Conservation (phyloP, 139 green algal species). For the Trebouxia sp. region DNA sequence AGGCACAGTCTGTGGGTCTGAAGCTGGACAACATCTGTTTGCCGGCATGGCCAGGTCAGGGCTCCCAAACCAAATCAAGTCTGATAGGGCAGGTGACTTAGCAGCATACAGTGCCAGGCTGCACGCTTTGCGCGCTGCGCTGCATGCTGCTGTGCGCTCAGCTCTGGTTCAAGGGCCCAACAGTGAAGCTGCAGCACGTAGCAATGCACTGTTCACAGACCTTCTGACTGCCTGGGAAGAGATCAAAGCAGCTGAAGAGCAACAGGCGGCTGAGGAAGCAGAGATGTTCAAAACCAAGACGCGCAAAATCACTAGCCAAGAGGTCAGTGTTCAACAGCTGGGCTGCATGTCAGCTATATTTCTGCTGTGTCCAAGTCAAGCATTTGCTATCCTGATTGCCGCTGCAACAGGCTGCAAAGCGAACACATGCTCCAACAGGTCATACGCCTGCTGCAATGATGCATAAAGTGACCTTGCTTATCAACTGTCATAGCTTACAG, state of each 20-base stretch:
- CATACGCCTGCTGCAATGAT: too few species aligned
- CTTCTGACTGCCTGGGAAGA: slow-evolving; percentile 54
- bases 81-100: slow-evolving; percentile 40
- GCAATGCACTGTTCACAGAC: slow-evolving; percentile 40
- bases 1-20: not conserved
- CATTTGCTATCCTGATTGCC: too few species aligned
- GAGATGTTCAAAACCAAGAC: slow-evolving; percentile 82
- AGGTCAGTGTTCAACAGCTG: too few species aligned
- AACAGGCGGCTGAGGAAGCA: slow-evolving; percentile 63
- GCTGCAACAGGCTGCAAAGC: too few species aligned
- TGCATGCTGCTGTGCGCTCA: slow-evolving; percentile 47
- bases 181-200: not conserved
- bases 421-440: too few species aligned
- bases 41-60: not conserved
- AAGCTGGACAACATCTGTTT: not conserved
- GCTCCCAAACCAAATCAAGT: not conserved
- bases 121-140: slow-evolving; percentile 48
- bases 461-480: too few species aligned
- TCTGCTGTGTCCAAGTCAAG: too few species aligned
- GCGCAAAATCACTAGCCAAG: not conserved
- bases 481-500: not conserved
- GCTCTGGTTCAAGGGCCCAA: slow-evolving; percentile 30
- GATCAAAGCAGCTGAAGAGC: slow-evolving; percentile 63
- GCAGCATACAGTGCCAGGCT: slow-evolving; percentile 57
- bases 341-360: too few species aligned